Base-by-base conservation (phyloP, 768 basidiomycete genomes). In the Mycena polygramma region DNA sequence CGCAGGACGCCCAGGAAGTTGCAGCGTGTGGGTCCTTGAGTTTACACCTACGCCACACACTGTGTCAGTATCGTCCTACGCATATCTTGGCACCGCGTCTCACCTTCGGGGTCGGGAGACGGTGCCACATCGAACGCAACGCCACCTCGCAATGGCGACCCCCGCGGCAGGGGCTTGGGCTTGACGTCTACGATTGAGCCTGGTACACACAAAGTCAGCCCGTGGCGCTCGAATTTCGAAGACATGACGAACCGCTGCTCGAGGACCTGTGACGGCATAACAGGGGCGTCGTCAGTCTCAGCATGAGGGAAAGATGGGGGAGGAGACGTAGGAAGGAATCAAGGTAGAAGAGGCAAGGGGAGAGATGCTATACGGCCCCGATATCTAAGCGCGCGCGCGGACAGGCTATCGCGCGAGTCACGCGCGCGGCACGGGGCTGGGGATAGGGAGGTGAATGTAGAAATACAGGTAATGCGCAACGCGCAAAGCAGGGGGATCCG, bases 131-230 rank as follows among this genome's bases (percentile, higher is more conserved):
- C 30, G 43, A 71, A 71, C 30, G 64, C 60, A 24, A 71, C 70
- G 15, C 70, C 70, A 2, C 58, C 70, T 24, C 64, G 70, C 60
- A 71, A 39, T 15, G 70, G 70, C 53, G 70, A 71, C 5, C 60
- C n/a, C 15, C 30, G 36, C 22, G 52, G 59, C 35, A 35, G 6
- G 17, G 51, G 52, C 36, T 49, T 46, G 13, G 53, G n/a, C 37
- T 41, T 65, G 15, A 45, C 52, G 2, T 64, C 57, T 7, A 51
- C 60, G 30, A 53, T 15, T 9, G 63, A 58, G 36, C 45, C 57
- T 64, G 26, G 4, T 17, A 24, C 10, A 41, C 41, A 41, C 41
- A 41, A 41, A 30, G 46, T 54, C 10, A 71, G 37, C 52, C 8
- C n/a, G 65, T 43, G 41, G 26, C 52, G 24, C 41, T 1, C 19